These are phyloP conservation scores for Neofusicoccum kwambonambiense DNA, from an alignment of 2,329 filamentous ascomycete species.

Conservation along the genomic window DNA sequence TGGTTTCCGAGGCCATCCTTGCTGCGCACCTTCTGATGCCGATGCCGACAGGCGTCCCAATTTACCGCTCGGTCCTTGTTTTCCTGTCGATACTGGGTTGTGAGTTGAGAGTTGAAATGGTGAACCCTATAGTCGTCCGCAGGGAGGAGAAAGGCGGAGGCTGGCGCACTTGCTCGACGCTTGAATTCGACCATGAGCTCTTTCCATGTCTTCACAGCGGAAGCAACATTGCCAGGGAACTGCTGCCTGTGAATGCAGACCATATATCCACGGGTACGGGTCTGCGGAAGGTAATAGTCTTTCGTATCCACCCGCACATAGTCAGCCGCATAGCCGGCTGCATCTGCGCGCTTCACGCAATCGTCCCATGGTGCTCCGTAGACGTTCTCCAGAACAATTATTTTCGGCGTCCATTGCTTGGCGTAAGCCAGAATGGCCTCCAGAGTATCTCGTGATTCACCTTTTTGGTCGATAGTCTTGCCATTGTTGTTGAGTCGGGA, in stretches of 20 bases:
- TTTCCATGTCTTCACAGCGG: conserved; percentile 42
- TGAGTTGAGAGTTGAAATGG: conserved; percentile 33
- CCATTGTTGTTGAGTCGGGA: conserved; percentile 61
- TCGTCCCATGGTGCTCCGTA: conserved; percentile 56
- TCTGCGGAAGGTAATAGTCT: conserved; percentile 72
- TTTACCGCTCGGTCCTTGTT: conserved; percentile 29
- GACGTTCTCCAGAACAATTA: conserved; percentile 75
- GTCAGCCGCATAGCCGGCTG: conserved; percentile 56
- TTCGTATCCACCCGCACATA: conserved; percentile 63
- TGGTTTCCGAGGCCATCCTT: conserved; percentile 51
- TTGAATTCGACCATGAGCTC: conserved; percentile 48
- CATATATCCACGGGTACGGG: conserved; percentile 48
- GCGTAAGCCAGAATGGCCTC: conserved; percentile 60
- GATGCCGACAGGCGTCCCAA: conserved; percentile 59
- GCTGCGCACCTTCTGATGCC: conserved; percentile 58
- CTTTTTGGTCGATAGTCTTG: conserved; percentile 53
- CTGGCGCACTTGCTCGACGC: conserved; percentile 60
- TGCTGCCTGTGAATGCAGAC: conserved; percentile 40
- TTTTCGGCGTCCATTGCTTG: conserved; percentile 54
- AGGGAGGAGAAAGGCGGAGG: conserved; percentile 61
- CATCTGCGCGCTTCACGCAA: conserved; percentile 39
- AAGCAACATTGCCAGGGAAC: conserved; percentile 21
- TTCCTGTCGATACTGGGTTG: background rate
- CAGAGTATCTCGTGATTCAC: conserved; percentile 67
- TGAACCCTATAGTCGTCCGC: conserved; percentile 56